Base-by-base conservation (phyloP, 2,329 filamentous ascomycete species). In the Blastomyces percursus region DNA sequence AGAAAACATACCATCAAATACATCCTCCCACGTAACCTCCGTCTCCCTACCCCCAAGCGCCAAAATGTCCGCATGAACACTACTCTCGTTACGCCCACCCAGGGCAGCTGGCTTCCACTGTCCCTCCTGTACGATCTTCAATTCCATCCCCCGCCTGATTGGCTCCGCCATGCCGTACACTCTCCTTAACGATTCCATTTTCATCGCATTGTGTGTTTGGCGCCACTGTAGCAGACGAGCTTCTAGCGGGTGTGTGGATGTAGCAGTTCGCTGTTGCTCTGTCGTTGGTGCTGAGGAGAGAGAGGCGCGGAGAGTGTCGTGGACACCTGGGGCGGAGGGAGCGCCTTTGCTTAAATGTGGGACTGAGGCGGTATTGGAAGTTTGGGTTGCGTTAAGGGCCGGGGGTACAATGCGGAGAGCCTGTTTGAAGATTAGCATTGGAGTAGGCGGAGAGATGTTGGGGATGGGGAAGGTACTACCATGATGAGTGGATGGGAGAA, bases 161-260 rank as follows among this genome's bases (percentile, higher is more conserved):
- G 94, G 94, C 83, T 97, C 94, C 32, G 89, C 90, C 71, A 96
- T 87, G 67, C 94, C 94, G 76, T 91, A 97, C 56, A 90, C 87
- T 68, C 91, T 89, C 67, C 91, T 86, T 70, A 97, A 84, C 60
- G 86, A 83, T 78, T 92, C 86, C 89, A 96, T 94, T 78, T 95
- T 94, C 74, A 96, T 78, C 42, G 80, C 76, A 70, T 96, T 88
- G 78, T 96, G 93, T 51, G 92, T 96, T 63, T 87, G 82, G 77
- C 93, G 90, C 94, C 94, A 99, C 73, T 86, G 84, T 72, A 87
- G 84, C 64, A 99, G 89, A 66, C 94, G 91, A 61, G 89, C 82
- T 79, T 97, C 94, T 71, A 99, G 89, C 0, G 94, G 94, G 81
- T 99, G 94, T 2, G 87, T 79, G 52, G 86, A 90, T n/a, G 87